Conservation (phyloP, 352 stramenopile genomes). For the Globisporangium cederbergense region DNA sequence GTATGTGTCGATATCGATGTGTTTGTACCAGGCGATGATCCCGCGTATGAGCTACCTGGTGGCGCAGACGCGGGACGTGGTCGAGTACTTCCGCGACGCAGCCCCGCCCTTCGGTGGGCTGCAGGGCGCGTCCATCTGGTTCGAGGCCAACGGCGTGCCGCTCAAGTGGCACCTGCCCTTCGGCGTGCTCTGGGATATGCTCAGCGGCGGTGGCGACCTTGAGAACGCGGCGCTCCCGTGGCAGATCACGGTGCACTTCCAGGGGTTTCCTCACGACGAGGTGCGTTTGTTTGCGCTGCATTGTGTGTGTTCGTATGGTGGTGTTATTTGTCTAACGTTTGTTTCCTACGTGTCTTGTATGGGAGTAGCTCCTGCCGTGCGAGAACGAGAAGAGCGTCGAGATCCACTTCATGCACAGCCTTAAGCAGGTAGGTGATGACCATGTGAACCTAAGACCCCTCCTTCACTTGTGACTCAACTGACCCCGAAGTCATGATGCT, state of each 20-base stretch:
- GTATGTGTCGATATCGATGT: neutral
- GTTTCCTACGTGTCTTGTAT: neutral
- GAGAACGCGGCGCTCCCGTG: constrained; percentile 41
- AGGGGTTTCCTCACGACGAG: constrained; percentile 56
- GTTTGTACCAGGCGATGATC: constrained; percentile 55
- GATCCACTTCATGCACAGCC: constrained; percentile 82
- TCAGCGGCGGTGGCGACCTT: constrained; percentile 13
- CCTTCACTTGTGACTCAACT: neutral
- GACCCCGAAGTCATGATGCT: neutral
- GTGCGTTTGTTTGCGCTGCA: constrained; percentile 16
- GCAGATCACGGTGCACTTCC: constrained; percentile 76
- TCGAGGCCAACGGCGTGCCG: constrained; percentile 51
- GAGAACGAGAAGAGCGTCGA: constrained; percentile 76
- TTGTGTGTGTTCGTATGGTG: neutral
- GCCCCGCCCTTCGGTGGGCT: constrained; percentile 58
- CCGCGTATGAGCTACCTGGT: constrained; percentile 81
- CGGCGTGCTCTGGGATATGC: constrained; percentile 63
- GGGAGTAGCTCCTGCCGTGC: constrained; percentile 49
- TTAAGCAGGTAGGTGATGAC: constrained; percentile 50
- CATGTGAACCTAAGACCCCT: neutral
- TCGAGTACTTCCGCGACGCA: constrained; percentile 79
- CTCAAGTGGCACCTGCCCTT: constrained; percentile 82
- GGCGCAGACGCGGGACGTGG: constrained; percentile 61
- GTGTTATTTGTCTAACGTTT: neutral
- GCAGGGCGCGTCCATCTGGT: constrained; percentile 63